These are phyloP conservation scores for Vachellia pachyceras DNA, from an alignment of 306 rosid species.

Conservation along the genomic window DNA sequence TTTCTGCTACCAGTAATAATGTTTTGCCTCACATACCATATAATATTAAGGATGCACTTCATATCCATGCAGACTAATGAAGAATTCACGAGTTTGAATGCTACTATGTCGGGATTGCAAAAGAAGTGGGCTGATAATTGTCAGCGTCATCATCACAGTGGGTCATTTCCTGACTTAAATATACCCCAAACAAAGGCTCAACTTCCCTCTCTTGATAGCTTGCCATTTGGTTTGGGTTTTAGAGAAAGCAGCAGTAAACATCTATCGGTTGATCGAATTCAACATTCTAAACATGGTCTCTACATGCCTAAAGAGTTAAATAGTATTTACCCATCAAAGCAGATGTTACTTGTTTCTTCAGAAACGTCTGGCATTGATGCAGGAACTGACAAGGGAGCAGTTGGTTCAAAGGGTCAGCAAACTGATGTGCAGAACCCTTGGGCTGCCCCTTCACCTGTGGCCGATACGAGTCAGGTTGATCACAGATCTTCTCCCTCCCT, in stretches of 20 bases:
- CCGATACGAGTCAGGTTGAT: constrained; percentile 42
- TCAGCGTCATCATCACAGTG: constrained; percentile 56
- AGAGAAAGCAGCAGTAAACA: constrained; percentile 56
- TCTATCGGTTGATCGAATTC: constrained; percentile 46
- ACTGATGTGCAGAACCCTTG: constrained; percentile 43
- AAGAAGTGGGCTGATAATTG: constrained; percentile 84
- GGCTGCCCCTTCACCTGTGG: constrained; percentile 38
- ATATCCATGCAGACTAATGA: constrained; percentile 79
- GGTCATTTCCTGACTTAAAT: constrained; percentile 52
- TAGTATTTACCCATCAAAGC: constrained; percentile 47
- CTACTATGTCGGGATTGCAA: constrained; percentile 56
- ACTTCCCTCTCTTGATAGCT: constrained; percentile 51
- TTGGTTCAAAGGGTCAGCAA: constrained; percentile 42
- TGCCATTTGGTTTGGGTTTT: constrained; percentile 43
- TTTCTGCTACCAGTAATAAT: no score
- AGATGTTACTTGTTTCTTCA: constrained; percentile 45
- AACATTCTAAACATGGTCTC: constrained; percentile 42
- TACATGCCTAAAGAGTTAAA: constrained; percentile 44
- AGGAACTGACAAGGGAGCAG: constrained; percentile 37
- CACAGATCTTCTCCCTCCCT: constrained; percentile 46
- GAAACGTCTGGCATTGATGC: constrained; percentile 29
- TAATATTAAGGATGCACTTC: constrained; percentile 47
- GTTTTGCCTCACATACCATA: constrained; percentile 31
- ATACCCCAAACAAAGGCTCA: constrained; percentile 50
- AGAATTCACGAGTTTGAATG: constrained; percentile 53